Base-by-base conservation (phyloP, 2,329 filamentous ascomycete genomes). In the Pseudocercospora eumusae region DNA sequence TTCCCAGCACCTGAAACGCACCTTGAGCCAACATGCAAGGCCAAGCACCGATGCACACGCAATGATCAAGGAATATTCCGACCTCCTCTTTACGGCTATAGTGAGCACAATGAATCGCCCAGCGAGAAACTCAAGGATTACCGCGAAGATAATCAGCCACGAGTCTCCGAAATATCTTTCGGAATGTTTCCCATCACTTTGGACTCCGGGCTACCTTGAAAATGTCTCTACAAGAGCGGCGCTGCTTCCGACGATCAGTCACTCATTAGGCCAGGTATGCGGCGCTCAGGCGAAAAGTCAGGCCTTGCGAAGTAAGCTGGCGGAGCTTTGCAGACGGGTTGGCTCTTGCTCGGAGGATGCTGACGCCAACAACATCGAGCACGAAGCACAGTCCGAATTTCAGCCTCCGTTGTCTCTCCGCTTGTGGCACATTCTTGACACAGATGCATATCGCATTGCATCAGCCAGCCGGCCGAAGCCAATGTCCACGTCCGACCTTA, bases 111-210 rank as follows among this genome's bases (percentile, higher is more conserved):
- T 80, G 4, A 69, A 68, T 31, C 66, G 71, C n/a, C 68, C 63
- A 40, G 50, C 73, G 4, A 69, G 55, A 21, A 72, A 64, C 54
- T 55, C 69, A 0, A 4, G 59, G 1, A 63, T 61, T 20, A 71
- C 71, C 8, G 47, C 76, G 7, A 75, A 71, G 23, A 49, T 77
- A 15, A 72, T 68, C 56, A 70, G 71, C 27, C 76, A 66, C 23
- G 74, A 74, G 13, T 74, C 74, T 10, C 65, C 70, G 21, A 64
- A 70, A 40, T 71, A 71, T 45, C 70, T 82, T 3, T 69, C 74
- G 40, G 71, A 75, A 40, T 56, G 80, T 5, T 75, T 74, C 40
- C 79, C 80, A 3, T 62, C 69, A 4, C 49, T 80, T 27, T 82
- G 76, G 75, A 74, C 72, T 52, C 74, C 75, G 6, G 75, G 71